Evolutionary conservation across 495 filamentous ascomycete genomes (phyloP).

Genomic region (Choiromyces venosus): DNA sequence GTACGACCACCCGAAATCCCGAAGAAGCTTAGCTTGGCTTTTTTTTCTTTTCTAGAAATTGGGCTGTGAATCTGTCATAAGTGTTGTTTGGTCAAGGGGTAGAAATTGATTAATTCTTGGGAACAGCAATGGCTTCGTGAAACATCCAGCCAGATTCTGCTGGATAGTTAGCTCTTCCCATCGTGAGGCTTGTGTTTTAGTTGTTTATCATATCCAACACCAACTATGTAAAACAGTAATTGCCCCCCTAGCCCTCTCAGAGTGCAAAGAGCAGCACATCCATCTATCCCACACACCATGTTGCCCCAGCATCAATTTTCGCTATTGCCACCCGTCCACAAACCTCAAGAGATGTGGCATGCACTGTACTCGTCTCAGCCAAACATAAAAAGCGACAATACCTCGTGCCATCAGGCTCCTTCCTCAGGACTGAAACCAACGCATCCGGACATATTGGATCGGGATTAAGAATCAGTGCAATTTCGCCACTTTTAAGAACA

Average conservation of each 20-base stretch:
- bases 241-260: not conserved
- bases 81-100: not conserved
- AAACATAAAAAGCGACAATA: not conserved
- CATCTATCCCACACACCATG: not conserved
- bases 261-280: not conserved
- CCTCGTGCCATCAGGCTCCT: not conserved
- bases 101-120: not conserved
- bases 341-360: not conserved
- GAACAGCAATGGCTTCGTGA: not conserved
- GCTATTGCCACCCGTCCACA: not conserved
- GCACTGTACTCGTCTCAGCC: not conserved
- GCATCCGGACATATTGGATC: not conserved
- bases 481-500: not conserved
- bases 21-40: not conserved
- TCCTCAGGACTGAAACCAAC: not conserved
- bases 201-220: not conserved
- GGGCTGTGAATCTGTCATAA: not conserved
- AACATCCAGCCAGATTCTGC: not conserved
- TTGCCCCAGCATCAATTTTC: not conserved
- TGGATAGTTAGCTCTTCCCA: not conserved
- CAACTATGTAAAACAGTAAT: not conserved
- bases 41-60: not conserved
- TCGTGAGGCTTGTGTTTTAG: not conserved
- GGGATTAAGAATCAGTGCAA: constrained; percentile 13
- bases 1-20: not conserved